Conservation (phyloP, 2,329 filamentous ascomycete species). For the Fusarium sacchari region DNA sequence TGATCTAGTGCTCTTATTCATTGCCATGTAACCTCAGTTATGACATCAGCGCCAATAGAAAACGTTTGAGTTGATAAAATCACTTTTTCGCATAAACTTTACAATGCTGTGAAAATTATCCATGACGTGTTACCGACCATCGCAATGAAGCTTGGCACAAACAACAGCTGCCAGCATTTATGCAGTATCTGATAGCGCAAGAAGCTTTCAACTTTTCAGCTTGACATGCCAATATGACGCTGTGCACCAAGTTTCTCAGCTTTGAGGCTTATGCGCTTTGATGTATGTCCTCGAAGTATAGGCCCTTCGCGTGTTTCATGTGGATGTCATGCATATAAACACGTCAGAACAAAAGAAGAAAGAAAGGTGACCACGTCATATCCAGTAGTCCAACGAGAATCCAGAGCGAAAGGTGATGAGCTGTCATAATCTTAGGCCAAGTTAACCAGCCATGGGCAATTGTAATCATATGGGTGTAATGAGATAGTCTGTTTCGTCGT, state of each 20-base stretch:
- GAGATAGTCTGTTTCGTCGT: not conserved
- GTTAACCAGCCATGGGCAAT: fast-evolving
- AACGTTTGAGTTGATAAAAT: fast-evolving
- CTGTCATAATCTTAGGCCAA: fast-evolving
- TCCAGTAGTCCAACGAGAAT: fast-evolving
- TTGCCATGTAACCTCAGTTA: not conserved
- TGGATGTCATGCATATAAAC: not conserved
- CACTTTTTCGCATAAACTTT: not conserved
- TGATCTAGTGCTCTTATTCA: not conserved
- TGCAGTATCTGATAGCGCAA: fast-evolving
- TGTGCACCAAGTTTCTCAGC: not conserved
- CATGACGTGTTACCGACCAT: not conserved
- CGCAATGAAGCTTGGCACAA: not conserved
- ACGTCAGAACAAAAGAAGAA: not conserved
- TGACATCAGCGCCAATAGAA: not conserved
- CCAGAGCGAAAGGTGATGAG: fast-evolving
- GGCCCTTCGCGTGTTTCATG: not conserved
- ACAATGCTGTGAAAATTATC: fast-evolving
- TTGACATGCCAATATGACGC: fast-evolving
- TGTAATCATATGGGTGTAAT: not conserved
- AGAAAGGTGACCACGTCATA: not conserved
- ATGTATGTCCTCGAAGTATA: not conserved
- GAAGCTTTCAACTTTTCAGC: fast-evolving
- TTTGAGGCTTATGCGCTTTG: not conserved
- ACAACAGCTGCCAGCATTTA: not conserved